Base-by-base conservation (phyloP, 306 rosid genomes). In the Albizia julibrissin region DNA sequence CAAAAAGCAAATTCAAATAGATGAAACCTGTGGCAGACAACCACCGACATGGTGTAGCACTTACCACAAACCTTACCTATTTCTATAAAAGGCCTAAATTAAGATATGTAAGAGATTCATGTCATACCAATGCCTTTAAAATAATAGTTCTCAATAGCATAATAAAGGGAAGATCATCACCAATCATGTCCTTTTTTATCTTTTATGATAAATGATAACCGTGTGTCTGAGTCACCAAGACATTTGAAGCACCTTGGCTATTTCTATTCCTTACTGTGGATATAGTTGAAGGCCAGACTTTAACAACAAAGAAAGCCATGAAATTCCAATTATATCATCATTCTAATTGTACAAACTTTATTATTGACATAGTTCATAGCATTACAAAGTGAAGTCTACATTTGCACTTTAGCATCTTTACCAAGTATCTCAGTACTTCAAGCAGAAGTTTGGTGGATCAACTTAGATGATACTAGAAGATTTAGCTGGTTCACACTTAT, bases 391-490 rank as follows among this genome's bases (percentile, higher is more conserved):
- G 22, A 72, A 72, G 14, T 29, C 8, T 47, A 47, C 62, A 46
- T 19, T 9, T 47, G 33, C 5, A 69, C 13, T 24, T 34, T 22
- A 49, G 62, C 71, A 49, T 42, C 61, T 82, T 49, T 59, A 59
- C 59, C 66, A 8, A 42, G 82, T 8, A 62, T 69, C 66, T 65
- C 68, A 79, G 67, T 69, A 61, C 79, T 58, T 68, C 24, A 79
- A 67, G 73, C 15, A 19, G 19, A 33, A 43, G 71, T 72, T 65
- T 50, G 54, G 50, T 54, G 56, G 39, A 54, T 71, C 78, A 69
- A 58, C 65, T 73, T 37, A 69, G 73, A 26, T 61, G 44, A 70
- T 61, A 31, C 64, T 44, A 49, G 47, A 65, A 50, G 70, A 72
- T 58, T 78, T 6, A 84, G 31, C 33, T 65, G 39, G 47, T 62